Conservation (phyloP, 75 land plant genomes). For the Ceratopteris richardii region DNA sequence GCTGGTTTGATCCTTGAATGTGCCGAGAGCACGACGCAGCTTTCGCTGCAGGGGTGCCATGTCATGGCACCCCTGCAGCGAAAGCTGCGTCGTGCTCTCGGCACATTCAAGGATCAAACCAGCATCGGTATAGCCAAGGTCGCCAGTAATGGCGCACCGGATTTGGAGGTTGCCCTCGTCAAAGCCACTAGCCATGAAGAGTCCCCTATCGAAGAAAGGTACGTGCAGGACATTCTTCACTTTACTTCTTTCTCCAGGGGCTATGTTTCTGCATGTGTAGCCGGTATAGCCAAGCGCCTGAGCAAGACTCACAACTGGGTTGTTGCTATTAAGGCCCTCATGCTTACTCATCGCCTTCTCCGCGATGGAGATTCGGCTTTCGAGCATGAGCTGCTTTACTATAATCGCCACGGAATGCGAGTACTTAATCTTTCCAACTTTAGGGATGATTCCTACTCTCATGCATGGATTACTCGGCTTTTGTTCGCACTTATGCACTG, state of each 20-base stretch:
- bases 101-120: slow-evolving; percentile 78
- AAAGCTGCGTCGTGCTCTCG: slow-evolving; percentile 60
- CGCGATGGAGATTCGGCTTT: slow-evolving; percentile 20
- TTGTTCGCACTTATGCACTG: slow-evolving; percentile 32
- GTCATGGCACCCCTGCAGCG: slow-evolving; percentile 50
- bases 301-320: slow-evolving; percentile 36
- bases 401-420: too few relatives aligned
- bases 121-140: slow-evolving; percentile 77
- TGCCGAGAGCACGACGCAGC: slow-evolving; percentile 64
- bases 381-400: slow-evolving; percentile 16
- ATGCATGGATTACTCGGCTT: slow-evolving; percentile 32
- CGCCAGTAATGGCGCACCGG: slow-evolving; percentile 32
- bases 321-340: slow-evolving; percentile 53
- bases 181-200: slow-evolving; percentile 38
- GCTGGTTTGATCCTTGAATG: slow-evolving; percentile 81
- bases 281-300: slow-evolving; percentile 26
- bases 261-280: slow-evolving; percentile 26
- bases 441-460: slow-evolving; percentile 18
- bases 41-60: slow-evolving; percentile 49
- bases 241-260: slow-evolving; percentile 29
- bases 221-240: slow-evolving; percentile 28
- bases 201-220: slow-evolving; percentile 23
- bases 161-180: slow-evolving; percentile 25
- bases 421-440: slow-evolving; percentile 28
- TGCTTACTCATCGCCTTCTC: slow-evolving; percentile 44